phyloP scores from a whole-genome alignment of 2,329 filamentous ascomycete species.

The Gyromitra esculenta region DNA sequence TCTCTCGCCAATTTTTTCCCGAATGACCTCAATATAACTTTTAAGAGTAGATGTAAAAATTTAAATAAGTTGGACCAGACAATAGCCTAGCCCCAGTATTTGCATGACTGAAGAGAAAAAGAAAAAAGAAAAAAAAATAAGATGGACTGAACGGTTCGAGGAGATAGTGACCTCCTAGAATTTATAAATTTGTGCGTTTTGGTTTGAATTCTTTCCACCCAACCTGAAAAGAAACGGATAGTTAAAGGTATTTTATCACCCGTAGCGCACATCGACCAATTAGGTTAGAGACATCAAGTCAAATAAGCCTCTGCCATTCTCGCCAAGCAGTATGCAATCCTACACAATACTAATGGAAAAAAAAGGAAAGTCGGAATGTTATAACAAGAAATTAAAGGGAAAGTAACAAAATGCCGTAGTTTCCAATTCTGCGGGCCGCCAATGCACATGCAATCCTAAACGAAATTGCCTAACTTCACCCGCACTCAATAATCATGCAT shows the following conservation, averaged over 20 bases:
- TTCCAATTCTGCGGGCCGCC: constrained; percentile 8
- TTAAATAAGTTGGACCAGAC: not conserved
- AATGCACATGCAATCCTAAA: constrained; percentile 25
- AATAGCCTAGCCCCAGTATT: not conserved
- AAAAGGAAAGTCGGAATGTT: constrained; percentile 10
- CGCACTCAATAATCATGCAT: not conserved
- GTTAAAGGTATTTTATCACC: constrained; percentile 1
- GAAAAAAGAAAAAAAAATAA: not conserved
- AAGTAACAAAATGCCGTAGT: constrained; percentile 40
- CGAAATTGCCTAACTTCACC: constrained; percentile 15
- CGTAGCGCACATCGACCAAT: not conserved
- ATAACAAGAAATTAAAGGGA: constrained; percentile 39
- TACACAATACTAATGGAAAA: constrained; percentile 36
- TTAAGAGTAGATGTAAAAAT: not conserved
- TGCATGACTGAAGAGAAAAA: not conserved
- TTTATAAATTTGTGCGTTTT: not conserved
- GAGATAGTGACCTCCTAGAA: not conserved
- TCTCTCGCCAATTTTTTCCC: not conserved
- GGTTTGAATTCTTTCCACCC: not conserved
- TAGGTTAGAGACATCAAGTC: constrained; percentile 5
- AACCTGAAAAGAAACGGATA: not conserved
- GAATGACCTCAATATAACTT: not conserved
- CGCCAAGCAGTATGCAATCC: constrained; percentile 38
- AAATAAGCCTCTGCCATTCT: constrained; percentile 2
- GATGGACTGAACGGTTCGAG: not conserved